phyloP scores from a whole-genome alignment of 352 stramenopile genomes.

The Plasmopara viticola region DNA sequence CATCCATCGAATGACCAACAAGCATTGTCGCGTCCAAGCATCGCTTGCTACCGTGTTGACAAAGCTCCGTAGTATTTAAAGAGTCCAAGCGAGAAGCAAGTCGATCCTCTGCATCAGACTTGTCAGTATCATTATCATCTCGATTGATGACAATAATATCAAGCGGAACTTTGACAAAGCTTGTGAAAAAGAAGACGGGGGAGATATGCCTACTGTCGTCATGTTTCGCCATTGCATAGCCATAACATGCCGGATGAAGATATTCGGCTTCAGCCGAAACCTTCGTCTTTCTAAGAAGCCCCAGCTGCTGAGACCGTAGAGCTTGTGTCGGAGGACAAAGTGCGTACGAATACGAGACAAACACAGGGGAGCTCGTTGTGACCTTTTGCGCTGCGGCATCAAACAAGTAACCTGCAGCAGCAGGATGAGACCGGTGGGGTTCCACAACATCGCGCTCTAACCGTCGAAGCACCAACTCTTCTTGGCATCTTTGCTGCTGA shows the following conservation, averaged over 20 bases:
- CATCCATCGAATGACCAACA: not conserved
- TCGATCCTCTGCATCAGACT: slow-evolving; percentile 25
- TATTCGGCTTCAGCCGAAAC: slow-evolving; percentile 22
- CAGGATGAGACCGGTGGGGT: slow-evolving; percentile 39
- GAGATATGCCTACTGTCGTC: slow-evolving; percentile 41
- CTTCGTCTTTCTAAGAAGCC: slow-evolving; percentile 13
- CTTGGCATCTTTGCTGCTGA: slow-evolving; percentile 39
- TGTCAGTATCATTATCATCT: slow-evolving; percentile 21
- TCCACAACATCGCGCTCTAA: slow-evolving; percentile 61
- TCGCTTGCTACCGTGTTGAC: slow-evolving; percentile 22
- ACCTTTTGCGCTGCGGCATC: slow-evolving; percentile 1
- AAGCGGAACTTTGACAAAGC: slow-evolving; percentile 54
- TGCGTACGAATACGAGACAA: slow-evolving; percentile 46
- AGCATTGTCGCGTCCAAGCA: slow-evolving; percentile 30
- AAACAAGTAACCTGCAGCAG: slow-evolving; percentile 53
- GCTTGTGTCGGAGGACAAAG: slow-evolving; percentile 33
- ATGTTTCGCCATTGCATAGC: slow-evolving; percentile 40
- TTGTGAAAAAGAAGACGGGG: slow-evolving; percentile 58
- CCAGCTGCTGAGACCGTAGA: slow-evolving; percentile 6
- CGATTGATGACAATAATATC: slow-evolving; percentile 38
- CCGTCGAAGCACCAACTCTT: slow-evolving; percentile 58
- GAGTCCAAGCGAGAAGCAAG: slow-evolving; percentile 6
- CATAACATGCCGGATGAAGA: slow-evolving; percentile 51
- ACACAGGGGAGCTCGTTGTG: slow-evolving; percentile 36
- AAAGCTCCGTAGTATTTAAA: slow-evolving; percentile 10